Conservation (phyloP, 768 basidiomycete species). For the Rhizopogon salebrosus region DNA sequence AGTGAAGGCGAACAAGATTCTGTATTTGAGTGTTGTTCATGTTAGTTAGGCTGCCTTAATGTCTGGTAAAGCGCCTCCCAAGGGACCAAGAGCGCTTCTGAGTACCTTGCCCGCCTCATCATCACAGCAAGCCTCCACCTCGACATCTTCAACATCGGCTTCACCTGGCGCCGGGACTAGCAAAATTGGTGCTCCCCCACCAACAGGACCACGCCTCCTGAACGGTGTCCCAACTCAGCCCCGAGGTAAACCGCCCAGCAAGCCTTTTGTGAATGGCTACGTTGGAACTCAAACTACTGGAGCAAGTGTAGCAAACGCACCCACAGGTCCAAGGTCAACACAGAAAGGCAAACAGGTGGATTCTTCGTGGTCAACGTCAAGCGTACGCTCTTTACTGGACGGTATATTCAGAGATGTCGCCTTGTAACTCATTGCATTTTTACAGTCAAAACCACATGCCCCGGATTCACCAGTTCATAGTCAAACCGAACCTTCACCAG, state of each 20-base stretch:
- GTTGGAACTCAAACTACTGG: constrained; percentile 19
- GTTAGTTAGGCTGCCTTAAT: constrained; percentile 31
- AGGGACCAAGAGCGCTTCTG: constrained; percentile 65
- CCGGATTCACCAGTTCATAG: constrained; percentile 14
- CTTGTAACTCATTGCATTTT: constrained; percentile 5
- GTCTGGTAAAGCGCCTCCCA: constrained; percentile 78
- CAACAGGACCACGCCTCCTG: constrained; percentile 59
- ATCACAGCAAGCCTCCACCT: constrained; percentile 25
- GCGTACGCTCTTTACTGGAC: constrained; percentile 21
- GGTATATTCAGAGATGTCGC: background rate
- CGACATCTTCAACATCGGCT: constrained; percentile 30
- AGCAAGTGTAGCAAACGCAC: constrained; percentile 20
- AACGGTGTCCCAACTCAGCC: constrained; percentile 30
- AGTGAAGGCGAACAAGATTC: background rate
- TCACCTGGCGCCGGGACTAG: constrained; percentile 24
- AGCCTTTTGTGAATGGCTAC: constrained; percentile 42
- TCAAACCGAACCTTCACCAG: constrained; percentile 3
- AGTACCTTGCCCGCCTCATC: constrained; percentile 33
- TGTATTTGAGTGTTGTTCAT: constrained; percentile 4
- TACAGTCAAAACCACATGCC: constrained; percentile 9
- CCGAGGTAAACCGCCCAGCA: constrained; percentile 26
- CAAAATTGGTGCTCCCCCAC: constrained; percentile 51
- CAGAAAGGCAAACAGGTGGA: constrained; percentile 42
- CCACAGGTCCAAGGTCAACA: constrained; percentile 27
- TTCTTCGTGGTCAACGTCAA: constrained; percentile 28